Percentiles rank a stretch among this genome's conserved stretches.
phyloP scores from a whole-genome alignment of 345 rosid genomes.

The Leavenworthia alabamica region DNA sequence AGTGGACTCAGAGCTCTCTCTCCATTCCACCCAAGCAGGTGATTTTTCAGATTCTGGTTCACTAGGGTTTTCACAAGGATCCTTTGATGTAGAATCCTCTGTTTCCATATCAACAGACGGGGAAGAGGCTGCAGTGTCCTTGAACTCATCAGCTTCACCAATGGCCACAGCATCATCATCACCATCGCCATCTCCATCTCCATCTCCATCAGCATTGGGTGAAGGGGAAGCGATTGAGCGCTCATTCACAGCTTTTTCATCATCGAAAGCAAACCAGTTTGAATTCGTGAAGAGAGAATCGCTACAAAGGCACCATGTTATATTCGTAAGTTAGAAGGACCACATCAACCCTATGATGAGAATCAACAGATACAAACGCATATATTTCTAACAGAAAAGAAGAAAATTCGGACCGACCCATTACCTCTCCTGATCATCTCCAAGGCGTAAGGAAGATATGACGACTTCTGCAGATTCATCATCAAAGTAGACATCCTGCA shows the following conservation, averaged over 20 bases:
- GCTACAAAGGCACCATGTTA: constrained; percentile 38
- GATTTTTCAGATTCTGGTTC: constrained; percentile 49
- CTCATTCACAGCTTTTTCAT: constrained; percentile 52
- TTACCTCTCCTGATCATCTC: constrained; percentile 89
- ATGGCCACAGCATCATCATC: constrained; percentile 36
- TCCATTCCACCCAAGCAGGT: constrained; percentile 79
- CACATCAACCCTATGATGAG: neutral
- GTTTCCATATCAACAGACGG: constrained; percentile 32
- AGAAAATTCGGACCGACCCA: neutral
- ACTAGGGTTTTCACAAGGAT: constrained; percentile 34
- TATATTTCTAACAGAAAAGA: constrained; percentile 6
- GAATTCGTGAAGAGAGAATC: constrained; percentile 78
- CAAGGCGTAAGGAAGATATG: constrained; percentile 88
- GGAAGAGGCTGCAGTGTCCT: constrained; percentile 47
- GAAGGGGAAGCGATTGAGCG: constrained; percentile 56
- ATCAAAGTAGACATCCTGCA: constrained; percentile 95
- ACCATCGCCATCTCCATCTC: constrained; percentile 19
- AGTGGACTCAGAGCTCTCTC: constrained; percentile 51
- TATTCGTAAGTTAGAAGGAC: neutral
- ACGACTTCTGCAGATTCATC: constrained; percentile 98
- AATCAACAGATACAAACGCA: neutral
- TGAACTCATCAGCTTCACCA: constrained; percentile 45
- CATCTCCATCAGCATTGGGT: constrained; percentile 45
- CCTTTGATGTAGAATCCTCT: constrained; percentile 35
- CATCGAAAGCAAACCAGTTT: constrained; percentile 90